Evolutionary conservation across 2,329 filamentous ascomycete species (phyloP), one percentile per base, ranked within the genome.

Genomic region (Rosellinia necatrix): DNA sequence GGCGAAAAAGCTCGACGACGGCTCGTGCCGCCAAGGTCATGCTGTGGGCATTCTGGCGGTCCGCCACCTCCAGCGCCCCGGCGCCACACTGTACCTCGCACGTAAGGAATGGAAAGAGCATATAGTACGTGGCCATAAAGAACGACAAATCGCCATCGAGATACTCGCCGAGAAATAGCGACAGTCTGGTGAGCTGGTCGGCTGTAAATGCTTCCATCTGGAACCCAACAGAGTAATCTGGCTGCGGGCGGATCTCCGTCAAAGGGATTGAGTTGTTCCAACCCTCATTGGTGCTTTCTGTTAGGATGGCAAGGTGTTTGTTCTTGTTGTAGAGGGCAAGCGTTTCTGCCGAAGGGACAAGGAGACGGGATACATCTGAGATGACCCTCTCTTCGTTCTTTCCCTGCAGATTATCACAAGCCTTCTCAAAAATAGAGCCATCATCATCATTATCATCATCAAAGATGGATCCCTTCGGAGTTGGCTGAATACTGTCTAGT

Each of bases 21-120:
- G 55, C 75, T 43, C 73, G 70, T 37, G 73, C 69, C 0, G 75
- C 75, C 19, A 77, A 52, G 4, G 71, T 72, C 70, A 73, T 74
- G 61, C 71, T 76, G 32, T 76, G 70, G 38, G 70, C 70, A 63
- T 76, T 76, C 64, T 76, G 70, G 46, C 71, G 67, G 55, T 75
- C 72, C 2, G 73, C 72, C 7, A 73, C 49, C 43, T 74, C 66
- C 6, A 77, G 74, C 1, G 62, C 68, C 19, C 59, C 66, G 24
- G 66, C 63, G 38, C 75, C 71, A 56, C 72, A 78, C 64, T 79
- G 79, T 1, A 79, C 76, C 62, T 81, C 75, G 63, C 73, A 78
- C 0, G 74, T 74, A 0, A 81, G 67, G 58, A 81, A 81, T 2
- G 77, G 77, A 58, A 82, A 79, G 67, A 75, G 77, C 70, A 80